A percentile compares a stretch with the other conserved stretches of the same genome.
Conservation (phyloP, 2,329 filamentous ascomycete genomes). For the Arthroderma sp. region DNA sequence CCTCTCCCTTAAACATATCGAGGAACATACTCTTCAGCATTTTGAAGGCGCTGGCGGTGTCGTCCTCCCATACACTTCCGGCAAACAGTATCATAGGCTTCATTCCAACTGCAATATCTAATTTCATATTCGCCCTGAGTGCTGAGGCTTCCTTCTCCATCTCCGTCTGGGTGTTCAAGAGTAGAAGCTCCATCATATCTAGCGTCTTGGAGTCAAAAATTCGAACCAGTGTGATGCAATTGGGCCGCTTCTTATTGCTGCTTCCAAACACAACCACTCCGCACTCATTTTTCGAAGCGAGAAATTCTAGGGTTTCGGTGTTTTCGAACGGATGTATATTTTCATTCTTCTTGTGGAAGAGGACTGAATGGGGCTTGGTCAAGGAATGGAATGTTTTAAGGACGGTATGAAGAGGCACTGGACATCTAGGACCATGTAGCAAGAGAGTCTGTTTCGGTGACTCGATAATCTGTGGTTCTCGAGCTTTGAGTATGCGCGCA, state of each 20-base stretch:
- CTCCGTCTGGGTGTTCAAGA: slow-evolving; percentile 55
- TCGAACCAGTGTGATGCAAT: slow-evolving; percentile 69
- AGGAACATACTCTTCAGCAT: slow-evolving; percentile 75
- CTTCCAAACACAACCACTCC: slow-evolving; percentile 71
- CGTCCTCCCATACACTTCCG: slow-evolving; percentile 74
- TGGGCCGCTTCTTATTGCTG: slow-evolving; percentile 88
- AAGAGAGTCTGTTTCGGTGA: slow-evolving; percentile 84
- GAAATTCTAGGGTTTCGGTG: slow-evolving; percentile 76
- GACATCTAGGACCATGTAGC: slow-evolving; percentile 75
- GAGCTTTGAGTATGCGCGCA: slow-evolving; percentile 87
- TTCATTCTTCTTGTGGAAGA: slow-evolving; percentile 93
- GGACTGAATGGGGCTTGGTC: slow-evolving; percentile 71
- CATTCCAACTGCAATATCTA: slow-evolving; percentile 56
- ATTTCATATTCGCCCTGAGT: slow-evolving; percentile 44
- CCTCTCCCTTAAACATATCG: slow-evolving; percentile 82
- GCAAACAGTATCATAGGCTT: slow-evolving; percentile 88
- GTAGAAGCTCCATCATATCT: slow-evolving; percentile 85
- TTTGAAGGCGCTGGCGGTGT: slow-evolving; percentile 65
- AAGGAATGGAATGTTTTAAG: slow-evolving; percentile 74
- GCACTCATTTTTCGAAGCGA: slow-evolving; percentile 91
- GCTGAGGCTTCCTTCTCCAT: slow-evolving; percentile 50
- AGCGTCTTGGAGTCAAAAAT: slow-evolving; percentile 77
- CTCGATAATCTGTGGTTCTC: slow-evolving; percentile 76
- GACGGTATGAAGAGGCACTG: slow-evolving; percentile 68
- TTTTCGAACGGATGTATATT: slow-evolving; percentile 87